Base-by-base conservation (phyloP, 345 rosid genomes). In the Draba incana region DNA sequence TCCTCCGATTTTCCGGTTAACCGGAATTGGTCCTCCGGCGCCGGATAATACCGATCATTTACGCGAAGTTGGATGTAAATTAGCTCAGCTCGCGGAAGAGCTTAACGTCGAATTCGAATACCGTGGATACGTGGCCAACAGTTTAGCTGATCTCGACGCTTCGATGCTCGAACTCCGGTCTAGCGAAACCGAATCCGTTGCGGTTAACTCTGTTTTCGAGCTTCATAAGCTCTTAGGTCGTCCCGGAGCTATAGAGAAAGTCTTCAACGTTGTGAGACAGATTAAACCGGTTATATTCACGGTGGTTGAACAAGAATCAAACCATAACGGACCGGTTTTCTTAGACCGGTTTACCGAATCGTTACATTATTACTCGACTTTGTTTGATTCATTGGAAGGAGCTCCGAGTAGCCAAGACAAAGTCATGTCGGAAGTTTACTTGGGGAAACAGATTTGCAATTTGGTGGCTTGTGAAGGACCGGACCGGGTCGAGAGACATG, bases 401-500 rank as follows among this genome's bases (percentile, higher is more conserved):
- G 71, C 6, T 58, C 84, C 72, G 0, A 77, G 65, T 20, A 51
- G 74, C 31, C 81, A 81, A 25, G 97, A 87, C 38, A 84, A 83
- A 68, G 73, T 82, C 28, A 88, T 87, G 97, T 77, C 96, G 8
- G 96, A 91, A 81, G 76, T 87, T 27, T 91, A 88, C 51, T 62
- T 91, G 27, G 96, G 89, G 70, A 88, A 84, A 71, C 98, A 92
- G 86, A 91, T 91, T 37, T 88, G 92, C 64, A 88, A 91, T 35
- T 81, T 91, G 8, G 89, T 91, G 63, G 93, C 93, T 1, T 85
- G 90, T 6, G 98, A 92, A 51, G 97, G 97, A 2, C 12, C 58
- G 3, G 96, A 86, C 64, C 83, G 98, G 4, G 84, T 88, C 5
- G 98, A 92, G 80, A 59, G 97, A 8, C 98, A 90, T 72, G 97